Evolutionary conservation across 2,329 filamentous ascomycete species (phyloP).

Genomic region (Drechslera avenae): DNA sequence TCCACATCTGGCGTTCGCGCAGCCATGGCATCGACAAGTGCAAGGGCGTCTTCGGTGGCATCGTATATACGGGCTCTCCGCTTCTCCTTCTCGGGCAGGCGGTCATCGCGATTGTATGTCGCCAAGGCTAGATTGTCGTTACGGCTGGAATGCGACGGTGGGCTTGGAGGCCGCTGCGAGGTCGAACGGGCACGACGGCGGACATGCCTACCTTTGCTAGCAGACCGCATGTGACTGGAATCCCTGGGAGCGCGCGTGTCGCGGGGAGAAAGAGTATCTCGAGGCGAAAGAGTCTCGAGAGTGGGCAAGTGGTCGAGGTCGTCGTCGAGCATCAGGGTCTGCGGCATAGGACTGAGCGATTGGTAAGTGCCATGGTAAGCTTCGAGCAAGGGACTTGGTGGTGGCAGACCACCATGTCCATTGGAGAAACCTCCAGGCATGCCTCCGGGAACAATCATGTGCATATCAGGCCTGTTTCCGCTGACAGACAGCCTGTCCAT

Average conservation of each 20-base stretch:
- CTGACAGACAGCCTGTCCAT: conserved; percentile 56
- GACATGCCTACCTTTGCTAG: conserved; percentile 21
- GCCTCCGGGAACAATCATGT: conserved; percentile 44
- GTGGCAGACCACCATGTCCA: conserved; percentile 55
- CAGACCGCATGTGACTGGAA: too few relatives aligned
- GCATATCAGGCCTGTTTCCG: conserved; percentile 51
- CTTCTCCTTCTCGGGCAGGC: conserved; percentile 41
- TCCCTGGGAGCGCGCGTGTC: too few relatives aligned
- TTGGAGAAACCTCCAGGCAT: conserved; percentile 20
- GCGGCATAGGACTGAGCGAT: conserved; percentile 92
- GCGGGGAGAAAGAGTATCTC: conserved; percentile 9
- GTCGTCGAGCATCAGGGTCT: conserved; percentile 67
- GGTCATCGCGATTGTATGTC: conserved; percentile 23
- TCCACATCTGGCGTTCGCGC: conserved; percentile 67
- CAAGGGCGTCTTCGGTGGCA: conserved; percentile 75
- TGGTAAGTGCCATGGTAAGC: conserved; percentile 94
- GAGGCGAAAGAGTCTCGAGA: conserved; percentile 40
- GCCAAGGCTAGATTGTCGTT: conserved; percentile 44
- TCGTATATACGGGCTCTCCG: conserved; percentile 81
- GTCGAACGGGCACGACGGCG: conserved; percentile 39
- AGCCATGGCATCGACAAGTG: conserved; percentile 76
- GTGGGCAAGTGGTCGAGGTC: conserved; percentile 55
- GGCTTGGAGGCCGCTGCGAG: conserved; percentile 41
- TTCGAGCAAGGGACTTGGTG: conserved; percentile 84
- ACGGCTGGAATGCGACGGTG: conserved; percentile 28